Evolutionary conservation across 495 filamentous ascomycete species (phyloP), one percentile per base, ranked within the genome.

Genomic region (Penicillium pulvis): DNA sequence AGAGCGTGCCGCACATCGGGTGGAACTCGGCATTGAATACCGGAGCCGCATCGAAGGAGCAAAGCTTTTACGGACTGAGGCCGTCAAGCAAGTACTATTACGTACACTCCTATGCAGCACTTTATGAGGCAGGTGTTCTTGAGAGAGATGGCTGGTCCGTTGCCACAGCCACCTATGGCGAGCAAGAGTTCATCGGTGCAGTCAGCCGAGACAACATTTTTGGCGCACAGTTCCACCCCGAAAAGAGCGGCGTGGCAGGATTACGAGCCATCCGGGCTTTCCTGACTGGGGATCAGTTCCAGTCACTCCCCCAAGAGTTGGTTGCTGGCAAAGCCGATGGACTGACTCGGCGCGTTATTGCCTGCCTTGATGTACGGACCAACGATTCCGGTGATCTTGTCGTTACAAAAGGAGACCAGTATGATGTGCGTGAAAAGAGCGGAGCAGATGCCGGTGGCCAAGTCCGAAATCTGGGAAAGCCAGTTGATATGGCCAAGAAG

Each of bases 361-460:
- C 95, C 4, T 98, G 94, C 67, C 84, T 98, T 16, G 94, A 98
- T 70, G 94, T 98, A 30, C 89, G 94, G 9, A 85, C 94, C n/a
- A 98, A 98, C 70, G 95, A 98, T 70, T 79, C 89, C 48, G 95
- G 95, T 6, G 95, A 98, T 71, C 75, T 98, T 17, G 95, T 98
- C 0, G 94, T 98, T 16, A 98, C 94, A 6, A 98, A 98, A 75
- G 94, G 94, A 9, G 94, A 98, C 70, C 94, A 98, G 67, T 98
- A 98, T 74, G 94, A 98, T 66, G 94, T 98, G n/a, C 88, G 94
- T n/a, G 94, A 97, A 67, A 96, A 96, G 74, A 78, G 71, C 53
- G 77, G 72, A 11, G 67, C 74, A 19, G 67, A 79, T 9, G 74
- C 76, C n/a, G 85, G 81, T 50, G 86, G 92, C 20, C 81, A 86